Evolutionary conservation across 2,329 filamentous ascomycete genomes (phyloP).

Genomic region (Aspergillus thermomutatus): DNA sequence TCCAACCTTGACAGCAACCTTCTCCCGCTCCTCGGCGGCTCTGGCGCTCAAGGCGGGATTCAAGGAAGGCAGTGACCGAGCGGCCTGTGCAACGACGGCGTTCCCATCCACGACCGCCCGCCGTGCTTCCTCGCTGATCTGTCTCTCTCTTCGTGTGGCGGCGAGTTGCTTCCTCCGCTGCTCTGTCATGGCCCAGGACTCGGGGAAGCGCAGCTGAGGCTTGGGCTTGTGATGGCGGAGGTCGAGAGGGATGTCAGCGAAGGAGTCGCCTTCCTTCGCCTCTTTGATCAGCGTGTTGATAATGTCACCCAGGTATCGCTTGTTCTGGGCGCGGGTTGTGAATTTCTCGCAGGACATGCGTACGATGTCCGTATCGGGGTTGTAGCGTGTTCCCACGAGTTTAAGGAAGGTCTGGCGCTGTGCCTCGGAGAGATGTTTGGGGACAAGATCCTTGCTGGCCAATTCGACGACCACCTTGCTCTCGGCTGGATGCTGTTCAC

Average conservation of each 20-base stretch:
- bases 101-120: conserved; percentile 53
- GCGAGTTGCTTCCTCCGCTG: conserved; percentile 65
- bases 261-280: conserved; percentile 78
- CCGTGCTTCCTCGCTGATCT: conserved; percentile 57
- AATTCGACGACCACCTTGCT: conserved; percentile 95
- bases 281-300: conserved; percentile 70
- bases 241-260: conserved; percentile 86
- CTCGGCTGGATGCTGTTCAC: conserved; percentile 85
- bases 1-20: conserved; percentile 16
- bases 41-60: conserved; percentile 27
- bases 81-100: conserved; percentile 36
- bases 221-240: conserved; percentile 76
- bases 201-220: conserved; percentile 68
- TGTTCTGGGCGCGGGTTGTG: conserved; percentile 90
- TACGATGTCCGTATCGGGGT: conserved; percentile 74
- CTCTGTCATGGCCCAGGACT: conserved; percentile 75
- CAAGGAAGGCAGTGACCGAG: conserved; percentile 29
- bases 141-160: conserved; percentile 52
- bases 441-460: conserved; percentile 64
- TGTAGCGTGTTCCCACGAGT: conserved; percentile 79
- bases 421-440: conserved; percentile 56
- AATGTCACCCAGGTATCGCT: conserved; percentile 82
- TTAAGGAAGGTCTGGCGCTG: conserved; percentile 83
- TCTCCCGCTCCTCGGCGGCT: conserved; percentile 19
- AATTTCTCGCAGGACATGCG: conserved; percentile 91